phyloP scores from a whole-genome alignment of 129 eudicot species.

The Flaveria robusta region DNA sequence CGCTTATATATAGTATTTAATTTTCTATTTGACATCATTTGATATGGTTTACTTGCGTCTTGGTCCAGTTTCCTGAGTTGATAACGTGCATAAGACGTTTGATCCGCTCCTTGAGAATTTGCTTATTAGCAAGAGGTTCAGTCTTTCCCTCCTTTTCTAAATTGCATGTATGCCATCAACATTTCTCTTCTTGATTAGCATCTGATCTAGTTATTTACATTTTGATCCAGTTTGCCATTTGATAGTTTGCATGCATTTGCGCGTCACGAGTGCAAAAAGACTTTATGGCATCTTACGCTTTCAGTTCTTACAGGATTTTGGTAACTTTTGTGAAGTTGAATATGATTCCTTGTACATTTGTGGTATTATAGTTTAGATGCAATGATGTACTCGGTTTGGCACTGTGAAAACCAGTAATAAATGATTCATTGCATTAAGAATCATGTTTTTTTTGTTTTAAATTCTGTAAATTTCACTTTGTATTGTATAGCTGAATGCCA shows the following conservation, averaged over 20 bases:
- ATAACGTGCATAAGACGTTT: not conserved
- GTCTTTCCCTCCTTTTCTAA: not conserved
- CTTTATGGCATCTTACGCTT: conserved; percentile 1
- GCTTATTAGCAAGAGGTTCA: conserved; percentile 25
- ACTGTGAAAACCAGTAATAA: conserved; percentile 6
- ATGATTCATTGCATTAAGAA: conserved; percentile 1
- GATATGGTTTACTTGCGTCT: conserved; percentile 12
- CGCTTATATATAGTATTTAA: not conserved
- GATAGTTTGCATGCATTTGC: not conserved
- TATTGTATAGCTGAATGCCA: not conserved
- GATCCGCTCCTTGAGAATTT: not conserved
- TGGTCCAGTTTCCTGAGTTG: conserved; percentile 19
- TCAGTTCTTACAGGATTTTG: not conserved
- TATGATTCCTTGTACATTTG: conserved; percentile 28
- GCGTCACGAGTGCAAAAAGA: conserved; percentile 15
- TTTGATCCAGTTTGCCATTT: conserved; percentile 21
- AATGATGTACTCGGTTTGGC: conserved; percentile 2
- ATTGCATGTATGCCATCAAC: not conserved
- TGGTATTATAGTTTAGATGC: conserved; percentile 28
- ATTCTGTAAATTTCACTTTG: not conserved
- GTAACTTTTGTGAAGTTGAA: conserved; percentile 29
- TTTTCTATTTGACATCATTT: conserved; percentile 3
- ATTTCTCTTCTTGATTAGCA: not conserved
- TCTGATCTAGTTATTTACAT: conserved; percentile 18
- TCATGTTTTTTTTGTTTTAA: not conserved